These are phyloP conservation scores for Claviceps sp. DNA, from an alignment of 2,329 filamentous ascomycete genomes.

Conservation along the genomic window DNA sequence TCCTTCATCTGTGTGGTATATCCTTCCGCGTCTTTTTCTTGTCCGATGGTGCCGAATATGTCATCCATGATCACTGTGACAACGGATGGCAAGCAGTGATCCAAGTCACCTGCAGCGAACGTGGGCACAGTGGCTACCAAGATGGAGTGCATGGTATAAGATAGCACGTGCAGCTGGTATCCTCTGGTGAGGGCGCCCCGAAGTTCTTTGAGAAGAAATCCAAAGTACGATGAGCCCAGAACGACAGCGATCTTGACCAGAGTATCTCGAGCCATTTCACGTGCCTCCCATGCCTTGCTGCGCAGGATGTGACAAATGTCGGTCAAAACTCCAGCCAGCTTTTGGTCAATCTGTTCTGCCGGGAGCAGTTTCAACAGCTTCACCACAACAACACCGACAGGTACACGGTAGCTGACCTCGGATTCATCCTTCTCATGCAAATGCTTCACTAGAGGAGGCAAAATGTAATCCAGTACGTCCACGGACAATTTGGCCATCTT, in stretches of 20 bases:
- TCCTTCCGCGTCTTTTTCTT: slow-evolving; percentile 94
- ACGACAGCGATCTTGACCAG: slow-evolving; percentile 70
- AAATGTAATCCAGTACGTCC: slow-evolving; percentile 61
- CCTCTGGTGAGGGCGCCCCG: slow-evolving; percentile 70
- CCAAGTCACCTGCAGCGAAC: slow-evolving; percentile 69
- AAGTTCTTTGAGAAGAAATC: slow-evolving; percentile 87
- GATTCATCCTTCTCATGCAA: slow-evolving; percentile 91
- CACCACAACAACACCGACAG: slow-evolving; percentile 76
- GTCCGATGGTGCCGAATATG: slow-evolving; percentile 80
- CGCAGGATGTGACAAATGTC: slow-evolving; percentile 89
- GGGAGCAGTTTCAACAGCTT: slow-evolving; percentile 78
- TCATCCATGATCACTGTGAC: slow-evolving; percentile 90
- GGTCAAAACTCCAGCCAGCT: slow-evolving; percentile 70
- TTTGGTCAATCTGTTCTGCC: slow-evolving; percentile 54
- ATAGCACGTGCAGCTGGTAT: slow-evolving; percentile 89
- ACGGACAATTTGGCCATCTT: slow-evolving; percentile 50
- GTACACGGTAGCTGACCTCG: slow-evolving; percentile 83
- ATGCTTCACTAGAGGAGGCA: slow-evolving; percentile 70
- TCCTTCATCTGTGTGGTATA: slow-evolving; percentile 95
- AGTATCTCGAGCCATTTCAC: slow-evolving; percentile 83
- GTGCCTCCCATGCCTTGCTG: slow-evolving; percentile 74
- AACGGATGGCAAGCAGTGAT: slow-evolving; percentile 71
- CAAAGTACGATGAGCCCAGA: slow-evolving; percentile 70
- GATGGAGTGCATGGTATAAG: slow-evolving; percentile 88
- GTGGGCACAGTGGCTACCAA: slow-evolving; percentile 61